phyloP scores from a whole-genome alignment of 2,329 filamentous ascomycete species.

The Mollisia scopiformis region DNA sequence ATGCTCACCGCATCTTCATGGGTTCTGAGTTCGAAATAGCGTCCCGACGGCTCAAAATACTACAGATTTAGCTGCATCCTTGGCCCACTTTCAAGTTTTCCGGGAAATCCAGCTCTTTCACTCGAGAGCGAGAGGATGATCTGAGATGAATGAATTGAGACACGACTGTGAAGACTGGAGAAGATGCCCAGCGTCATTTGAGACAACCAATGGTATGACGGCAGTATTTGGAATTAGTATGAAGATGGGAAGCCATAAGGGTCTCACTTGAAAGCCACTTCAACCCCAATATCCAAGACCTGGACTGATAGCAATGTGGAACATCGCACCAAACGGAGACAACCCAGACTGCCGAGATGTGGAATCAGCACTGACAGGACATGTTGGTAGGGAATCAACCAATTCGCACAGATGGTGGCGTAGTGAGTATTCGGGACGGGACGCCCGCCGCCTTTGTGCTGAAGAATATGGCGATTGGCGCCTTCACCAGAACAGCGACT shows the following conservation, averaged over 20 bases:
- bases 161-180: neutral
- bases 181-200: neutral
- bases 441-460: neutral
- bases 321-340: neutral
- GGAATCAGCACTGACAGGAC: neutral
- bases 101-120: neutral
- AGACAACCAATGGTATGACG: neutral
- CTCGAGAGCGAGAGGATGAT: neutral
- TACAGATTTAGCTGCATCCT: neutral
- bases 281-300: neutral
- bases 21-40: neutral
- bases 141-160: neutral
- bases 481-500: neutral
- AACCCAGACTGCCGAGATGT: neutral
- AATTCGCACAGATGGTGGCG: conserved; percentile 1
- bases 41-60: neutral
- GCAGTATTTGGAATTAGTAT: neutral
- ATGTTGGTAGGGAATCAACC: neutral
- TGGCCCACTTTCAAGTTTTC: neutral
- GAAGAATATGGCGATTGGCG: neutral
- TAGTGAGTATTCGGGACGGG: neutral
- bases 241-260: neutral
- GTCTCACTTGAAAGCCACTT: neutral
- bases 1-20: neutral
- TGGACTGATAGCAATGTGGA: neutral